phyloP scores from a whole-genome alignment of 768 basidiomycete genomes.

The Albatrellus ellisii region DNA sequence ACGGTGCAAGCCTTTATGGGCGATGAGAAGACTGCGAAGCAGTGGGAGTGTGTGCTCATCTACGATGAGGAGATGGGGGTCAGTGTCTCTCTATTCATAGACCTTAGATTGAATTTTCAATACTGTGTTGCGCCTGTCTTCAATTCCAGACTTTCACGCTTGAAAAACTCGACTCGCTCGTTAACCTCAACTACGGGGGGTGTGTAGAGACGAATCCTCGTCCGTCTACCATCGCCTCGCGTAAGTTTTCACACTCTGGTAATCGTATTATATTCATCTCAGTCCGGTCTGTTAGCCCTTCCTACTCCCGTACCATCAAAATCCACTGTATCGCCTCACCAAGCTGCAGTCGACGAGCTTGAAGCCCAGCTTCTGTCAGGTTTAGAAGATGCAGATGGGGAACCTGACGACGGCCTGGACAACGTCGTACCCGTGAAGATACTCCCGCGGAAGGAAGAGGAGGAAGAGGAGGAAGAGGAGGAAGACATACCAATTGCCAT shows the following conservation, averaged over 20 bases:
- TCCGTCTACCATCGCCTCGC: constrained; percentile 4
- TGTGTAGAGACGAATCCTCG: constrained; percentile 4
- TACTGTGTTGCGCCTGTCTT: neutral
- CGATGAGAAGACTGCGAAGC: constrained; percentile 42
- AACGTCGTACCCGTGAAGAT: neutral
- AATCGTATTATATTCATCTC: neutral
- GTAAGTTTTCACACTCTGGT: constrained; percentile 6
- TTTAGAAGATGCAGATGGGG: constrained; percentile 7
- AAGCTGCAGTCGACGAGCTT: constrained; percentile 13
- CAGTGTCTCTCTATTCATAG: constrained; percentile 16
- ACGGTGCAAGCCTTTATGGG: constrained; percentile 48
- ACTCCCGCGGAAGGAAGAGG: neutral
- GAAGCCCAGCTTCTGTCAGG: constrained; percentile 18
- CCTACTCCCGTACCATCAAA: constrained; percentile 5
- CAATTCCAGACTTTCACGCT: constrained; percentile 8
- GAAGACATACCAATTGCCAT: constrained; percentile 8
- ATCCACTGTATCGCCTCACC: neutral
- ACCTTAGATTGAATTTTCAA: neutral
- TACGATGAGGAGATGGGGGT: constrained; percentile 68
- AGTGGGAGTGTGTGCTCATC: constrained; percentile 66
- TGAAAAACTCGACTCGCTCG: constrained; percentile 12
- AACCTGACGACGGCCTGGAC: constrained; percentile 30
- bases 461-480: constrained; percentile 6
- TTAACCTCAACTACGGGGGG: constrained; percentile 9
- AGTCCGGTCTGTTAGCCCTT: neutral